Evolutionary conservation across 2,329 filamentous ascomycete genomes (phyloP), one percentile per base, ranked within the genome.

Genomic region (Cladophialophora bantiana): DNA sequence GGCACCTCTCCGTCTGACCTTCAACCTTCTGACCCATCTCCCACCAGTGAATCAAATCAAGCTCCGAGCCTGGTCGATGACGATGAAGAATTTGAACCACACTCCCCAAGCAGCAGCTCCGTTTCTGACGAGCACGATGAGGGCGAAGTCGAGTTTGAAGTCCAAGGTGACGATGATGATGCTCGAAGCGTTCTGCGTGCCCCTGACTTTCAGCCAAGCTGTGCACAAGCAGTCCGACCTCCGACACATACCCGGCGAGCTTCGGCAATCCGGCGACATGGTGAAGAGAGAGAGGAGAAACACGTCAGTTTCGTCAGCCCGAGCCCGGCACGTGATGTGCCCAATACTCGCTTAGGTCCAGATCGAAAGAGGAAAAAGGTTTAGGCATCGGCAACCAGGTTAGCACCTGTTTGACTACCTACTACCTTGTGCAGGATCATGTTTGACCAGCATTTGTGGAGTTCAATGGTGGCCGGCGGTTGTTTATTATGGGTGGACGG

Each of bases 61-160:
- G 90, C 91, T 7, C 91, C 91, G 26, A 93, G 90, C 73, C 83
- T 94, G 57, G 90, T 93, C 74, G 92, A 90, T 78, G 91, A 94
- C 77, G 90, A 93, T 74, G 89, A 90, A 72, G 90, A 93, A 75
- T 92, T 90, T 73, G 90, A 91, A 71, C 89, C 75, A 13, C 78
- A 90, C 63, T 91, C 89, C 3, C 84, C 84, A 3, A 81, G 83
- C 52, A 89, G 87, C 4, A 87, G 87, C 32, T 77, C 76, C 13
- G 77, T 80, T 1, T 81, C 81, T 4, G 83, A 80, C 2, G 79
- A 80, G 42, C 78, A 78, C 15, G 80, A 86, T 42, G 88, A 88
- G 32, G 82, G 86, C n/a, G 86, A 86, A 31, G 76, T 80, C 18
- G 76, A 80, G 63, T 78, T 83, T 56, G 77, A 83, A 61, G 79